Percentiles rank a stretch among this genome's conserved stretches.
phyloP scores from a whole-genome alignment of 2,329 filamentous ascomycete genomes.

The Penicillium psychrosexuale region DNA sequence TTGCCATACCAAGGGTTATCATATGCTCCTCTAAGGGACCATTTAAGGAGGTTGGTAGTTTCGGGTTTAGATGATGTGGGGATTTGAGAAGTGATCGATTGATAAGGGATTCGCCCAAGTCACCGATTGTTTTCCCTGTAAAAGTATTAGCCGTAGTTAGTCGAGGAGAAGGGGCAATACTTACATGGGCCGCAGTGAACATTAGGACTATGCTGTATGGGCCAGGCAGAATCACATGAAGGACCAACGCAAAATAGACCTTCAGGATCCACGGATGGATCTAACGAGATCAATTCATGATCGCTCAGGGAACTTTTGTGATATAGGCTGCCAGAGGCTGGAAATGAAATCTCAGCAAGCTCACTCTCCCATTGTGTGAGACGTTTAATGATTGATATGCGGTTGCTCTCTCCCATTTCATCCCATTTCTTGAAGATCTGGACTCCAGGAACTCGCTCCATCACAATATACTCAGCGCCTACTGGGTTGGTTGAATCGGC shows the following conservation, averaged over 20 bases:
- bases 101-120: conserved; percentile 3
- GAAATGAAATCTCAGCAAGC: conserved; percentile 3
- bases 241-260: conserved; percentile 4
- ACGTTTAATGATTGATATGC: background rate
- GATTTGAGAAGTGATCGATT: background rate
- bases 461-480: background rate
- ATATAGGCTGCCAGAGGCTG: conserved; percentile 4
- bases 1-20: conserved; percentile 7
- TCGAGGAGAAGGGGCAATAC: background rate
- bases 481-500: background rate
- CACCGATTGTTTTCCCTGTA: conserved; percentile 2
- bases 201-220: background rate
- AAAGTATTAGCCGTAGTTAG: background rate
- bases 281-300: background rate
- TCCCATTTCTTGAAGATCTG: conserved; percentile 1
- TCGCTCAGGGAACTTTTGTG: background rate
- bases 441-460: conserved; percentile 7
- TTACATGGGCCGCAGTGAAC: conserved; percentile 2
- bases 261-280: conserved; percentile 1
- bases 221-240: conserved; percentile 8
- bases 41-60: conserved; percentile 2
- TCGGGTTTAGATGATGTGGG: background rate
- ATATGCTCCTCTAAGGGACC: background rate
- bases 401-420: conserved; percentile 4
- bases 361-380: conserved; percentile 6